phyloP scores from a whole-genome alignment of 495 filamentous ascomycete genomes.

The Cairneyella variabilis region DNA sequence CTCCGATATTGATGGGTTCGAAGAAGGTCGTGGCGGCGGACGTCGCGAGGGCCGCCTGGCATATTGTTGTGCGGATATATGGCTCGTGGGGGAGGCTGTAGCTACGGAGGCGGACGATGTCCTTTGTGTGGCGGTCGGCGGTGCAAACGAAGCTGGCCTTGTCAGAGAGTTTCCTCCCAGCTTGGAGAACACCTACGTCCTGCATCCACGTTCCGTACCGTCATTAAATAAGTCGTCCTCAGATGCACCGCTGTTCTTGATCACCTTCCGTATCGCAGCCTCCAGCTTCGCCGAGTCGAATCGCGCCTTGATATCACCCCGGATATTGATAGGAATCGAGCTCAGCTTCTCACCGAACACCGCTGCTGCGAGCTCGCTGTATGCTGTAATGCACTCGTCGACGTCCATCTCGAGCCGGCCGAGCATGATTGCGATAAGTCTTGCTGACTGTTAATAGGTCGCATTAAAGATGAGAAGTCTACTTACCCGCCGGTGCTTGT shows the following conservation, averaged over 20 bases:
- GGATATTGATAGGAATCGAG: conserved; percentile 9
- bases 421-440: conserved; percentile 45
- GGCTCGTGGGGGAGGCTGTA: conserved; percentile 25
- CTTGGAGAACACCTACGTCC: conserved; percentile 25
- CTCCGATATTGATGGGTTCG: conserved; percentile 35
- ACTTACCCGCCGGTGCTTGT: conserved; percentile 39
- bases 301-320: conserved; percentile 12
- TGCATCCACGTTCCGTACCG: conserved; percentile 15
- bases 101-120: conserved; percentile 33
- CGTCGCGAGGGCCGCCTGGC: conserved; percentile 42
- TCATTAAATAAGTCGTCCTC: conserved; percentile 20
- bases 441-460: conserved; percentile 13
- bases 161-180: no score
- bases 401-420: conserved; percentile 38
- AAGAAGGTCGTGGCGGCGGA: conserved; percentile 43
- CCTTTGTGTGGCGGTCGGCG: conserved; percentile 29
- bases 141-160: conserved; percentile 47
- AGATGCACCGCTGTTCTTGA: conserved; percentile 8
- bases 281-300: conserved; percentile 27
- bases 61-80: conserved; percentile 20
- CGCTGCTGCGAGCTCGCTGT: conserved; percentile 23
- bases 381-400: conserved; percentile 35
- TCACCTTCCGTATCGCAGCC: conserved; percentile 19
- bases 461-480: not conserved
- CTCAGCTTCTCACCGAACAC: conserved; percentile 22